phyloP scores from a whole-genome alignment of 73 alveolate species.

The Paramecium octaurelia region DNA sequence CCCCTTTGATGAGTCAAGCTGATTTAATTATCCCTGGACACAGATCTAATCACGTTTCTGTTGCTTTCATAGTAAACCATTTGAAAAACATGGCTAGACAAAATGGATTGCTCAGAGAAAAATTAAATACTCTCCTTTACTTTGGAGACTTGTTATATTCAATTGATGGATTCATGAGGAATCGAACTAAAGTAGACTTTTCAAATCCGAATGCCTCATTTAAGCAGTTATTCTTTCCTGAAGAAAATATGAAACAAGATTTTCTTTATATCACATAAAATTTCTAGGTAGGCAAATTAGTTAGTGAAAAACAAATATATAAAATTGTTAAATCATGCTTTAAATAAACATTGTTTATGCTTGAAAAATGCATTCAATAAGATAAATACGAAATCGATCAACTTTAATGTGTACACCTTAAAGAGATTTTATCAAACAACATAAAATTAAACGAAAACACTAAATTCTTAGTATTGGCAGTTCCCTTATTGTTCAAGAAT shows the following conservation, averaged over 20 bases:
- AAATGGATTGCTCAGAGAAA: constrained; percentile 18
- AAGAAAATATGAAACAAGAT: constrained; percentile 10
- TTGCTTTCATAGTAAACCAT: constrained; percentile 61
- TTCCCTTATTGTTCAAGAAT: background rate
- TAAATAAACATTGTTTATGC: background rate
- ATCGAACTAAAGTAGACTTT: background rate
- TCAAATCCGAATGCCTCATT: background rate
- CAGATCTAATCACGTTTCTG: constrained; percentile 66
- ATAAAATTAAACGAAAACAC: background rate
- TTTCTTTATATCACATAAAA: background rate
- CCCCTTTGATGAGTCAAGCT: constrained; percentile 93
- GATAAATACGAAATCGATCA: background rate
- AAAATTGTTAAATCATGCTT: background rate
- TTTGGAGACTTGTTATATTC: constrained; percentile 12
- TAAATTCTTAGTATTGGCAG: background rate
- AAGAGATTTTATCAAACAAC: background rate
- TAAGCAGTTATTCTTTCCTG: constrained; percentile 21
- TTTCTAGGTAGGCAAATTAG: background rate
- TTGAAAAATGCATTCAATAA: background rate
- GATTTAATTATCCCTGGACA: constrained; percentile 91
- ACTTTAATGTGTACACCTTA: background rate
- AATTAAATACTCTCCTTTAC: background rate
- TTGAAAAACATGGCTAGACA: constrained; percentile 45
- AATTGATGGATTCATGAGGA: constrained; percentile 28
- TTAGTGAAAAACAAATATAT: background rate